A percentile compares a stretch with the other conserved stretches of the same genome.
Conservation (phyloP, 768 basidiomycete species). For the Sporobolomyces pararoseus region DNA sequence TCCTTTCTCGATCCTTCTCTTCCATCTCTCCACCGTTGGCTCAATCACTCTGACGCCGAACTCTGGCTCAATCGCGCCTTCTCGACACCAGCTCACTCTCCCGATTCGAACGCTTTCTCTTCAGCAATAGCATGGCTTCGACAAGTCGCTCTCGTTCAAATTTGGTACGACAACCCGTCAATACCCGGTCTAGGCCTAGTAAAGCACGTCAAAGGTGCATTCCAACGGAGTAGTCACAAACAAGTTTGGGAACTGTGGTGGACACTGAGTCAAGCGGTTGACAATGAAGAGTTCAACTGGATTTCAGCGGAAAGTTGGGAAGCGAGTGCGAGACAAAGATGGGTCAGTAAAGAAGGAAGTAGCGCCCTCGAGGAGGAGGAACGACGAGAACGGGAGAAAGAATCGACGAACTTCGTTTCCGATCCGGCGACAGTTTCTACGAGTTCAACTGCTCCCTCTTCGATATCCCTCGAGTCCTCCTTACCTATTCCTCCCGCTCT, state of each 20-base stretch:
- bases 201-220: neutral
- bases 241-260: conserved; percentile 20
- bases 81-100: no score
- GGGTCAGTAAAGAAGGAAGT: neutral
- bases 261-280: conserved; percentile 11
- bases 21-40: conserved; percentile 2
- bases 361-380: neutral
- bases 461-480: neutral
- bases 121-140: conserved; percentile 15
- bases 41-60: neutral
- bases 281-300: conserved; percentile 19
- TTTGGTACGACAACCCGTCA: conserved; percentile 2
- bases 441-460: neutral
- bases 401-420: neutral
- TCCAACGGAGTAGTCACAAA: neutral
- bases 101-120: neutral
- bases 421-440: neutral
- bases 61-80: neutral
- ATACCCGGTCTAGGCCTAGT: conserved; percentile 7
- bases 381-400: neutral
- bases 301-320: conserved; percentile 16
- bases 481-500: conserved; percentile 49
- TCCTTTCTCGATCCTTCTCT: conserved; percentile 1
- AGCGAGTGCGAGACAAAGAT: neutral
- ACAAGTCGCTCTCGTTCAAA: conserved; percentile 35